Conservation (phyloP, 2,329 filamentous ascomycete genomes). For the Pseudogymnoascus sp. region DNA sequence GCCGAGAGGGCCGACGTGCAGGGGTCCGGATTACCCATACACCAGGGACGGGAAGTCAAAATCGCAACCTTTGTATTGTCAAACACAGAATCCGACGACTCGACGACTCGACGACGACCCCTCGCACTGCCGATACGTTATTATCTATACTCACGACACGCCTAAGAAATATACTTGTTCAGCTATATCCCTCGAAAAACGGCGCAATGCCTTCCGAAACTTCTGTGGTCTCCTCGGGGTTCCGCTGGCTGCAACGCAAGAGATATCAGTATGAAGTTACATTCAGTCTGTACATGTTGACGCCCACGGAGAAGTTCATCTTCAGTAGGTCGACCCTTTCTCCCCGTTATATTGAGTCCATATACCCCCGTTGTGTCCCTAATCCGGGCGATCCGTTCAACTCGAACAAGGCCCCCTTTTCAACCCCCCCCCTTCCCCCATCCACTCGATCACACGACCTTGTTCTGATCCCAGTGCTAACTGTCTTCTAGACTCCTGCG, state of each 20-base stretch:
- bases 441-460: background rate
- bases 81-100: background rate
- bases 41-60: constrained; percentile 3
- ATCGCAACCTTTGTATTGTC: background rate
- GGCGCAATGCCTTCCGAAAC: constrained; percentile 5
- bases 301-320: constrained; percentile 89
- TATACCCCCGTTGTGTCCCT: background rate
- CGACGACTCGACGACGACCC: background rate
- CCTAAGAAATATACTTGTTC: background rate
- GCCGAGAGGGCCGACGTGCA: background rate
- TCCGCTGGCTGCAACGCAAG: constrained; percentile 88
- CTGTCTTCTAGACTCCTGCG: constrained; percentile 64
- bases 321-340: constrained; percentile 63
- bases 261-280: constrained; percentile 96
- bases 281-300: constrained; percentile 94
- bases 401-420: background rate
- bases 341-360: background rate
- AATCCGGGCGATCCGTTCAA: background rate
- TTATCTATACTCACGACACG: background rate
- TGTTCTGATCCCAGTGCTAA: background rate
- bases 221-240: constrained; percentile 19
- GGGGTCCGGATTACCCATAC: background rate
- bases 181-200: background rate
- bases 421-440: background rate
- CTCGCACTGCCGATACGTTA: background rate